Base-by-base conservation (phyloP, 2,329 filamentous ascomycete species). In the Colletotrichum orchidophilum region DNA sequence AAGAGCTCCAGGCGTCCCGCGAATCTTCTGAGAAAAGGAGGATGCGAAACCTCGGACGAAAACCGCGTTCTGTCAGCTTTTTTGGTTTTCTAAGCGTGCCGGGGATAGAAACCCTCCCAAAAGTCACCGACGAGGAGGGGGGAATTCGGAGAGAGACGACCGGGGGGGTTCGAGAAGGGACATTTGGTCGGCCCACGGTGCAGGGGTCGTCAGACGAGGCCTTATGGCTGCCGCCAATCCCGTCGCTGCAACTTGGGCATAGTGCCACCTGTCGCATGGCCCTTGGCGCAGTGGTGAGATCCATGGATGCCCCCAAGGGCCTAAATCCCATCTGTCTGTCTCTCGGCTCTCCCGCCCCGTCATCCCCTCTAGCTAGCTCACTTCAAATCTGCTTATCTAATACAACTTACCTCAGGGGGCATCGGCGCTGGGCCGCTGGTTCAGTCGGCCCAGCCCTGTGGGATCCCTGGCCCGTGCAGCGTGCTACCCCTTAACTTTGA, bases 401-500 rank as follows among this genome's bases (percentile, higher is more conserved):
- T 46, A 8, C 7, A 18, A 18, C 39, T 8, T 3, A n/a, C 6
- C 15, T n/a, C n/a, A 46, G 39, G 39, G 18, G 39, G 18, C 39
- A 42, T n/a, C 6, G 39, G 7, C 39, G 39, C 39, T 42, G 39
- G 39, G 39, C 27, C 29, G 29, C 54, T 24, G n/a, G 5, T 15
- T 26, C 35, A 49, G 29, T 60, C 63, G 2, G 27, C 63, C 61
- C 58, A 63, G 64, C 68, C 64, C 68, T 63, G 64, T 35, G 69
- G 57, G n/a, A 62, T 70, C 52, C n/a, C 42, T 50, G 68, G 63
- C 35, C 55, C 68, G 63, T 70, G 63, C 68, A 31, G 35, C 27
- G 35, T 66, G 57, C 39, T 61, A 57, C 64, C 64, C 68, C 68
- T 71, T 68, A 71, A 68, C 68, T 71, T 59, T 53, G 55, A 55